These are phyloP conservation scores for Pleurozium schreberi DNA, from an alignment of 225 moss, liverwort and hornwort species.

Conservation along the genomic window DNA sequence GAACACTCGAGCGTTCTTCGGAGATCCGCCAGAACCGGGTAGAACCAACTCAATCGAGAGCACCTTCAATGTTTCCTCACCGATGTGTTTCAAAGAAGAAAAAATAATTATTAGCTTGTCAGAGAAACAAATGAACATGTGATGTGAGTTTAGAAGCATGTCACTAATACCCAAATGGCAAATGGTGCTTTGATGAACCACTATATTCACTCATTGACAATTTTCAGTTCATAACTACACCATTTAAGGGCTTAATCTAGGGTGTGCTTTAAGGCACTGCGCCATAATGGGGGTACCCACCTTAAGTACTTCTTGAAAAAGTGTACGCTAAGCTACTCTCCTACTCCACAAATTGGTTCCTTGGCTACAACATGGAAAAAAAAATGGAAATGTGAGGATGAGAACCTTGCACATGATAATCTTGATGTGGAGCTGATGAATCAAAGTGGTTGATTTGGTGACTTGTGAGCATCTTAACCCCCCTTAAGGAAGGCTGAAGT, in stretches of 20 bases:
- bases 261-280: too few relatives aligned
- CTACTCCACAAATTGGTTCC: not conserved
- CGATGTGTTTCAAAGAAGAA: too few relatives aligned
- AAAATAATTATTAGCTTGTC: too few relatives aligned
- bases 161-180: too few relatives aligned
- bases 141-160: too few relatives aligned
- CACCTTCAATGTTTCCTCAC: constrained; percentile 6
- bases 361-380: not conserved
- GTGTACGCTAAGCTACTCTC: not conserved
- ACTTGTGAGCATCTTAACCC: not conserved
- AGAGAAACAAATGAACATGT: too few relatives aligned
- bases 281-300: too few relatives aligned
- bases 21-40: not conserved
- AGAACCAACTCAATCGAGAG: constrained; percentile 31
- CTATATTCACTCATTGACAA: too few relatives aligned
- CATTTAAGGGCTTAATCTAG: too few relatives aligned
- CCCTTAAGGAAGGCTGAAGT: not conserved
- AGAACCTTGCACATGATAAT: not conserved
- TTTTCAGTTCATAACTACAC: too few relatives aligned
- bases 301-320: not conserved
- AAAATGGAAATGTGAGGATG: not conserved
- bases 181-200: too few relatives aligned
- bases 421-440: not conserved
- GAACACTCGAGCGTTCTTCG: constrained; percentile 5
- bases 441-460: not conserved